Percentiles rank a stretch among this genome's conserved stretches.
Conservation (phyloP, 1,284 basidiomycete genomes). For the Takashimella koratensis region DNA sequence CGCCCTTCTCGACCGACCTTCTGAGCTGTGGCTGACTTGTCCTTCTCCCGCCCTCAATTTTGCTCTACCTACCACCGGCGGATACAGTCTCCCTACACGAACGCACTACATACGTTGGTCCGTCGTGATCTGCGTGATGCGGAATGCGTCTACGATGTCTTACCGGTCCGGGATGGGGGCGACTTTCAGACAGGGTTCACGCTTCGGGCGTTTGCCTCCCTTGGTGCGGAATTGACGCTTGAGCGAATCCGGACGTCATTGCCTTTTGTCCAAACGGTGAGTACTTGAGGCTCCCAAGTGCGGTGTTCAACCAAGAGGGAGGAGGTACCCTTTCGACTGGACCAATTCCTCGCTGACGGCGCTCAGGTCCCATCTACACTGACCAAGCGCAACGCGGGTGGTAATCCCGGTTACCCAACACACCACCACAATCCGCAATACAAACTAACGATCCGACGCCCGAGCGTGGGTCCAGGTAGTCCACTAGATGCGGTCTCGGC, state of each 20-base stretch:
- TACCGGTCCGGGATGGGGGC: conserved; percentile 37
- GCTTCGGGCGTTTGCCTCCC: conserved; percentile 34
- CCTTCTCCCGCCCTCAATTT: no score
- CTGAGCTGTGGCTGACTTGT: no score
- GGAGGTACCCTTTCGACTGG: no score
- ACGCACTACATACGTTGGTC: conserved; percentile 68
- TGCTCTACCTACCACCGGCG: no score
- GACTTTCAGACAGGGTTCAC: conserved; percentile 39
- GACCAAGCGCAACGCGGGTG: conserved; percentile 71
- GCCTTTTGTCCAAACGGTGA: conserved; percentile 31
- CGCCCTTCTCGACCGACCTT: neutral
- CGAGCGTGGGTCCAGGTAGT: conserved; percentile 4
- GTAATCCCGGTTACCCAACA: conserved; percentile 70
- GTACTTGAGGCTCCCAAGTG: conserved; percentile 14
- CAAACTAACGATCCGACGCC: conserved; percentile 56
- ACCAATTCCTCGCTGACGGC: neutral
- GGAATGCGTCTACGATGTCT: conserved; percentile 21
- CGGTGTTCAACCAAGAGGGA: no score
- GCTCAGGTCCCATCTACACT: conserved; percentile 62
- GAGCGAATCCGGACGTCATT: conserved; percentile 28
- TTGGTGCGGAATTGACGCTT: conserved; percentile 18
- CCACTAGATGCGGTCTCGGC: conserved; percentile 29
- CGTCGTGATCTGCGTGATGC: conserved; percentile 28
- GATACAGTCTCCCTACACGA: conserved; percentile 60
- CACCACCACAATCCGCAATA: conserved; percentile 93